Conservation (phyloP, 2,329 filamentous ascomycete species). For the Thelonectria olida region DNA sequence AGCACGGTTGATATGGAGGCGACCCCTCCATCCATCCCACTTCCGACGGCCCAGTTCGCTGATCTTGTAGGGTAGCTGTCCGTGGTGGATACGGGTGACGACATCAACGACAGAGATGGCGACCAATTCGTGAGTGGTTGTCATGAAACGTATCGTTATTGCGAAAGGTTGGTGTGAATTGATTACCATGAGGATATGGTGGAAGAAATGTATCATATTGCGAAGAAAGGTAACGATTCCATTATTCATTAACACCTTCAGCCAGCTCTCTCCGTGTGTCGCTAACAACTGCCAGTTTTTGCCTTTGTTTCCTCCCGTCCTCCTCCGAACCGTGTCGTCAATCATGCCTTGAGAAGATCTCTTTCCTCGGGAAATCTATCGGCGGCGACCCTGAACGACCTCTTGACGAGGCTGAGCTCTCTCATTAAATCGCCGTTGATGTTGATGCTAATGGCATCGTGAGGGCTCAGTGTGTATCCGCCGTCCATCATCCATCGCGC, state of each 20-base stretch:
- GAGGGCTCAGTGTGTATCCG: slow-evolving; percentile 6
- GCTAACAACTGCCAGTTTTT: no score
- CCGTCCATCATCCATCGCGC: slow-evolving; percentile 12
- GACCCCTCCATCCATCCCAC: slow-evolving; percentile 10
- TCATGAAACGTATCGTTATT: background rate
- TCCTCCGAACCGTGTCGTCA: background rate
- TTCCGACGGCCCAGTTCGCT: slow-evolving; percentile 1
- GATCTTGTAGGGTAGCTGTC: background rate
- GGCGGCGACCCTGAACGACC: slow-evolving; percentile 8
- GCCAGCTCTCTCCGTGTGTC: no score
- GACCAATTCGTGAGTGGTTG: background rate
- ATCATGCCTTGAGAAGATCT: background rate
- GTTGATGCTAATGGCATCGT: slow-evolving; percentile 15
- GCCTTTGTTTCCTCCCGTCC: no score
- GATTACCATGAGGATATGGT: background rate
- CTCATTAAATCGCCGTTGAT: slow-evolving; percentile 13
- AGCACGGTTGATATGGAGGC: background rate
- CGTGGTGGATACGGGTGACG: slow-evolving; percentile 8
- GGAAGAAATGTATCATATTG: no score
- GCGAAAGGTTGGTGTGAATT: background rate
- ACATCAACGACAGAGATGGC: slow-evolving; percentile 11
- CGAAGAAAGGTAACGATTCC: no score
- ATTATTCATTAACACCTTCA: no score
- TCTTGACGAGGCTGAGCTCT: background rate
- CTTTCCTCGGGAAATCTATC: slow-evolving; percentile 8